These are phyloP conservation scores for Chimonanthus salicifolius DNA, from an alignment of 164 flowering plant genomes.

Conservation along the genomic window DNA sequence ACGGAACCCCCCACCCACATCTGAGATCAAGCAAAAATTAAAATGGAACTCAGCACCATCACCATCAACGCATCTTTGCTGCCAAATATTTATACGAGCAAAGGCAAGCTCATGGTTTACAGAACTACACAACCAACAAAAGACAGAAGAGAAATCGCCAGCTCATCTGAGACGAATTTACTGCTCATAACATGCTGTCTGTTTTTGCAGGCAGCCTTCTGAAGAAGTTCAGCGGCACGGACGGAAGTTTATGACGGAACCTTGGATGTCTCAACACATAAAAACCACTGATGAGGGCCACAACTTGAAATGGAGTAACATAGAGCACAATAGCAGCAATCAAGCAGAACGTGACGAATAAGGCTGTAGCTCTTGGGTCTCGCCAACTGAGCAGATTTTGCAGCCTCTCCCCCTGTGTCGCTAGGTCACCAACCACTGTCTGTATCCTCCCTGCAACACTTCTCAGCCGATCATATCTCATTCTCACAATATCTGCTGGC, in stretches of 20 bases:
- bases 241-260: conserved; percentile 40
- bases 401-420: conserved; percentile 53
- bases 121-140: background rate
- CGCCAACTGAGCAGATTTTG: conserved; percentile 50
- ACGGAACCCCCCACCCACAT: conserved; percentile 5
- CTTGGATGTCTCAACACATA: conserved; percentile 54
- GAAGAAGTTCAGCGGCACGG: conserved; percentile 41
- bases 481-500: conserved; percentile 23
- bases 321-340: conserved; percentile 32
- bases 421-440: conserved; percentile 45
- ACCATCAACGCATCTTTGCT: conserved; percentile 7
- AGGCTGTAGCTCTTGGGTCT: conserved; percentile 55
- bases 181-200: conserved; percentile 46
- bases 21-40: conserved; percentile 7
- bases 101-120: background rate
- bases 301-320: conserved; percentile 20
- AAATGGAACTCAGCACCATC: conserved; percentile 15
- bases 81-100: background rate
- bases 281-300: conserved; percentile 20
- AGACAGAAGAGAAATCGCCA: background rate
- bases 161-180: background rate
- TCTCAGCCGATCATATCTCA: conserved; percentile 52
- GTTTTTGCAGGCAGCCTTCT: conserved; percentile 53
- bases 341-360: conserved; percentile 41
- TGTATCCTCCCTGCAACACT: conserved; percentile 46